Evolutionary conservation across 345 rosid species (phyloP), one percentile per base, ranked within the genome.

Genomic region (Litchi chinensis): DNA sequence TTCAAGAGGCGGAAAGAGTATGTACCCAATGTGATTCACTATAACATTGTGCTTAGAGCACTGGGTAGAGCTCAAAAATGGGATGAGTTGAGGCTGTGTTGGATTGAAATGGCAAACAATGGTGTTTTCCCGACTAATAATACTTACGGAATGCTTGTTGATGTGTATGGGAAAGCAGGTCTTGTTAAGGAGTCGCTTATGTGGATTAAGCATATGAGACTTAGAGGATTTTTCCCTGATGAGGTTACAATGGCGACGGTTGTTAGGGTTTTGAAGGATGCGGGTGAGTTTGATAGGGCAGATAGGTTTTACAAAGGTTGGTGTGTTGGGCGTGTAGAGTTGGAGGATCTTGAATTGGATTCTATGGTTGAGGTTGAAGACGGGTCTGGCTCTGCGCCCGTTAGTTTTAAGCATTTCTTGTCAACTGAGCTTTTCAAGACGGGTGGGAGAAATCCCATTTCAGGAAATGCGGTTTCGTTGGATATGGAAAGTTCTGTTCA

Each of bases 121-220:
- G 92, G 94, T 68, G 89, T 95, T 71, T 62, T 89, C 28, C 97
- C 98, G 0, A 90, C 95, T 0, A 86, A 91, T 18, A 90, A 93
- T 68, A 95, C 98, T 10, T 95, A 92, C 24, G 90, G 87, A 9
- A 90, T 92, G 93, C 98, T 95, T 19, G 94, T 95, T 65, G 98
- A 93, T 84, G 97, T 95, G 52, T 95, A 93, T 75, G 97, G 93
- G 43, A 95, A 88, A 81, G 93, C 95, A 26, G 98, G 98, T 76
- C 90, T 93, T 82, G 90, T 87, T 40, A 86, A 83, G 50, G 98
- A 95, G 83, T 85, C 98, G 6, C 93, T 93, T 73, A 79, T 92
- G 79, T 95, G 98, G 98, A 88, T 95, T 79, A 95, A 86, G 85
- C 98, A 93, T 68, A 95, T 95, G 98, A 89, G 80, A 69, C 69